Evolutionary conservation across 176 grass and related monocot species (phyloP), one percentile per base, ranked within the genome.

Genomic region (Rhipidocladum racemiflorum): DNA sequence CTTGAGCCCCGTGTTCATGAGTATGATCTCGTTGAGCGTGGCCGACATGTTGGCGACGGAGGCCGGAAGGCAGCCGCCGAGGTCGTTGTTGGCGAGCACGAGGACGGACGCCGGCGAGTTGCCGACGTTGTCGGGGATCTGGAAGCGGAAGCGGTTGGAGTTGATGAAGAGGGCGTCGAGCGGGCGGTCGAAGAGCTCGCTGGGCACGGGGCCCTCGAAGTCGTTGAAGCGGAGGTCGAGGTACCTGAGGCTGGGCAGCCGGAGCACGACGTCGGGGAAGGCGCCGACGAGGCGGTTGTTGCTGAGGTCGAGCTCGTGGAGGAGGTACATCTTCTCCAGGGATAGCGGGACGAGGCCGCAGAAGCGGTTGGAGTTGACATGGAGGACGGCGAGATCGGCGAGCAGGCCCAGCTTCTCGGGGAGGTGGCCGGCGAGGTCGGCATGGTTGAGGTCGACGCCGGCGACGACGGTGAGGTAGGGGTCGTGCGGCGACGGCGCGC

Each of bases 281-380:
- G 35, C 72, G 13, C 93, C 94, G 67, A 88, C 95, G 79, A 98
- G 66, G 68, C 92, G 92, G 90, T 95, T 98, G 92, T 98, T 98
- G 92, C 95, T 98, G 81, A 98, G 70, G 79, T 98, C 95, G 78
- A 98, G 87, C 87, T 98, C 95, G 55, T 90, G 49, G 66, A 98
- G 92, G 21, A 49, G 27, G 60, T 0, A 2, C 6, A 96, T 24
- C 0, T 1, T 6, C 1, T 80, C 38, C 5, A 96, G 73, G 0
- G 88, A 87, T 0, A 44, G 10, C 0, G 95, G 92, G 2, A 93
- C 87, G 24, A 86, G 67, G 61, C 95, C 95, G 84, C 95, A 98
- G 87, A 95, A 86, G 61, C 95, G 95, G 88, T 98, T 98, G 32
- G 95, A 98, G 92, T 98, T 95, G 86, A 88, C 75, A 64, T 95